Percentiles rank a stretch among this genome's conserved stretches.
These are phyloP conservation scores for Lolium rigidum DNA, from an alignment of 176 grass and related monocot genomes.

Conservation along the genomic window DNA sequence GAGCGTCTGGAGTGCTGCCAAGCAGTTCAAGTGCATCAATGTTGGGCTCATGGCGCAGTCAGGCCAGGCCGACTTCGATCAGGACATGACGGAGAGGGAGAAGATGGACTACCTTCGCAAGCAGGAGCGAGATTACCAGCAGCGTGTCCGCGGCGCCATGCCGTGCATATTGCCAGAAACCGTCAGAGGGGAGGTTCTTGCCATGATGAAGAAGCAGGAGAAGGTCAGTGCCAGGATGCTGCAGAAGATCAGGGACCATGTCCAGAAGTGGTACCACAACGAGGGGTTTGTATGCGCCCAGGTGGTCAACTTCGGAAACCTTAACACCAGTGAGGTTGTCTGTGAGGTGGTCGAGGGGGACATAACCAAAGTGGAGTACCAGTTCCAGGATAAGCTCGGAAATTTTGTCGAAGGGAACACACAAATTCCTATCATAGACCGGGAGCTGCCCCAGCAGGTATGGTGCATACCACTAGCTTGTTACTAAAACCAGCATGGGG, in stretches of 20 bases:
- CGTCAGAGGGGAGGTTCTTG: slow-evolving; percentile 72
- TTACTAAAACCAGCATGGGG: background rate
- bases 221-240: slow-evolving; percentile 86
- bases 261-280: slow-evolving; percentile 94
- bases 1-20: slow-evolving; percentile 81
- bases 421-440: slow-evolving; percentile 67
- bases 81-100: slow-evolving; percentile 95
- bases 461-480: background rate
- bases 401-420: slow-evolving; percentile 91
- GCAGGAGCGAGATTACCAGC: slow-evolving; percentile 90
- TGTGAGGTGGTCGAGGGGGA: slow-evolving; percentile 94
- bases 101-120: slow-evolving; percentile 90
- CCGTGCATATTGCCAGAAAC: slow-evolving; percentile 68
- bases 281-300: slow-evolving; percentile 94
- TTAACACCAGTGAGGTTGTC: slow-evolving; percentile 92
- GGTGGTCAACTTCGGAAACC: slow-evolving; percentile 92
- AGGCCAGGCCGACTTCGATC: slow-evolving; percentile 80
- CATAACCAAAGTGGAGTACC: slow-evolving; percentile 80
- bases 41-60: slow-evolving; percentile 83
- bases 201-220: slow-evolving; percentile 80
- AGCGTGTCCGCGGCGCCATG: slow-evolving; percentile 67
- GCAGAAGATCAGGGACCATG: slow-evolving; percentile 89
- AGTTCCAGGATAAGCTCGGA: slow-evolving; percentile 96
- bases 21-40: slow-evolving; percentile 93
- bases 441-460: slow-evolving; percentile 88